phyloP scores from a whole-genome alignment of 805 yeast genomes.

The Zygoascus biomembranicola region DNA sequence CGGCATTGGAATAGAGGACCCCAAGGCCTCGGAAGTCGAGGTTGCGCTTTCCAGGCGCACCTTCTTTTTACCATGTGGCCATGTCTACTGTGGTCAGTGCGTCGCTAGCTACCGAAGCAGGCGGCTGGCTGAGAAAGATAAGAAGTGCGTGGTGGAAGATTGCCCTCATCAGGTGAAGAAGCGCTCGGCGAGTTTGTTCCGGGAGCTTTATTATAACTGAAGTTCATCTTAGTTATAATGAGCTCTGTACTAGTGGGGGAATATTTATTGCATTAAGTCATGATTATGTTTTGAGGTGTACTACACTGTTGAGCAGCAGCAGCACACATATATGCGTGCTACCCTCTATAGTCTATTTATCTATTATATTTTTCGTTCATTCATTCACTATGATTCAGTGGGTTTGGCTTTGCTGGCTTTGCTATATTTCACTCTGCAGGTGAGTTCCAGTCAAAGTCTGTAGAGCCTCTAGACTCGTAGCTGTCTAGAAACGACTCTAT shows the following conservation, averaged over 20 bases:
- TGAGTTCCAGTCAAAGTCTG: background rate
- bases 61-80: conserved; percentile 69
- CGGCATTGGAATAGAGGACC: conserved; percentile 54
- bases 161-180: conserved; percentile 9
- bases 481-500: background rate
- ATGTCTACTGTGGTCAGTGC: conserved; percentile 80
- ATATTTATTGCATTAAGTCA: no score
- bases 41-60: conserved; percentile 48
- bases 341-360: no score
- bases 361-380: no score
- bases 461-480: background rate
- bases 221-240: background rate
- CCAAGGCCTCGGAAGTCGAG: background rate
- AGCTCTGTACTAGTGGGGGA: no score
- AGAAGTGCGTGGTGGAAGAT: conserved; percentile 11
- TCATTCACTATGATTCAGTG: no score
- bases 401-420: no score
- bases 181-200: conserved; percentile 5
- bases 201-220: conserved; percentile 13
- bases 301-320: no score
- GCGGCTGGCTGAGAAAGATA: conserved; percentile 21
- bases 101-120: conserved; percentile 47
- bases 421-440: no score
- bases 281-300: no score
- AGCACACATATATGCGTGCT: no score